Evolutionary conservation across 2,329 filamentous ascomycete species (phyloP), one percentile per base, ranked within the genome.

Genomic region (Talaromyces sp.): DNA sequence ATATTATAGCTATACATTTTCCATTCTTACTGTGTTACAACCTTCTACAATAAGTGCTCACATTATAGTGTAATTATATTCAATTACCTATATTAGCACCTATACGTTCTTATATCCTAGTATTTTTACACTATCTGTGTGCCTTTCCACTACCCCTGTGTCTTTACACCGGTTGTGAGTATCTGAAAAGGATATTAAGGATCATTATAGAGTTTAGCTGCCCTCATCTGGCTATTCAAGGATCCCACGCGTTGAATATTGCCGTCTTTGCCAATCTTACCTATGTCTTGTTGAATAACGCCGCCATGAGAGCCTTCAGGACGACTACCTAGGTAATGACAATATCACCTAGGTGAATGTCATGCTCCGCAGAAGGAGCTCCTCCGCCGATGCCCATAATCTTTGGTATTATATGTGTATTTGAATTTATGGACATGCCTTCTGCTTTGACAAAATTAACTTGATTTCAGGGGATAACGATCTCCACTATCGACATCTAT

Each of bases 251-350:
- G 45, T 19, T 22, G n/a, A 31, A 17, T 10, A 11, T 28, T 22
- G 2, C 22, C 13, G 9, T 19, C 2, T 40, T 31, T 21, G 2
- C 7, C 6, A 9, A 53, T 53, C 11, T 62, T 63, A 10, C 64
- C 61, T 45, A 63, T 63, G 58, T 65, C 63, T 17, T 64, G 63
- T 51, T 64, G 61, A n/a, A 66, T 57, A 15, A 66, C 62, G 9
- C 50, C 62, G n/a, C 56, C 55, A 25, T 37, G 31, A 3, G 45
- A 11, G 8, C 59, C 25, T 28, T 28, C 7, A 7, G 25, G 25
- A 7, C 25, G 25, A 28, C 25, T 28, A 7, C 3, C 25, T 2
- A n/a, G n/a, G n/a, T n/a, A n/a, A n/a, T n/a, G n/a, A 59, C 50
- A n/a, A 59, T 43, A 53, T 62, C 57, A 7, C 62, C 53, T 0